phyloP scores from a whole-genome alignment of 495 filamentous ascomycete species.

The Daldinia decipiens region DNA sequence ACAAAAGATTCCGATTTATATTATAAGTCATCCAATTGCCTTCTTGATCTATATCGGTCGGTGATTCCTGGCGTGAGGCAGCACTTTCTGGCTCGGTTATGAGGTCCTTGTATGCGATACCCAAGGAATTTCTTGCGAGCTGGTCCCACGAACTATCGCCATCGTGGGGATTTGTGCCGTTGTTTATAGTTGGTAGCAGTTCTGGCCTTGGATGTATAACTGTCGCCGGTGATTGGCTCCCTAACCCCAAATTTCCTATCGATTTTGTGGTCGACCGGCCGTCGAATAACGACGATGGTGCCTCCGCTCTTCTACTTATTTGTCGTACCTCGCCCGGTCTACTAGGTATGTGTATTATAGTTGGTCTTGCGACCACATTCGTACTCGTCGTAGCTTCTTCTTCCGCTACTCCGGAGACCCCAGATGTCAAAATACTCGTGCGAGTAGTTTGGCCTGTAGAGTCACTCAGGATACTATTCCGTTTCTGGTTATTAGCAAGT shows the following conservation, averaged over 20 bases:
- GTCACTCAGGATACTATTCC: conserved; percentile 36
- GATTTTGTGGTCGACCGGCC: conserved; percentile 39
- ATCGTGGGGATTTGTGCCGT: conserved; percentile 5
- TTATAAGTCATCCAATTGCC: conserved; percentile 41
- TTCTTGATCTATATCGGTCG: conserved; percentile 7
- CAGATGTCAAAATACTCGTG: conserved; percentile 47
- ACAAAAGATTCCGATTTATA: conserved; percentile 28
- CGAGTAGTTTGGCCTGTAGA: conserved; percentile 41
- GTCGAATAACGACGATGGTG: conserved; percentile 38
- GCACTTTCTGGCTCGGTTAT: conserved; percentile 25
- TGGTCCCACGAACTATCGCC: conserved; percentile 40
- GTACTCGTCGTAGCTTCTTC: conserved; percentile 45
- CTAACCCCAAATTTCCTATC: conserved; percentile 36
- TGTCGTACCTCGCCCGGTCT: conserved; percentile 43
- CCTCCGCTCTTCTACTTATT: conserved; percentile 37
- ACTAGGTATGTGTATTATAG: conserved; percentile 49
- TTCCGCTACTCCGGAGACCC: conserved; percentile 38
- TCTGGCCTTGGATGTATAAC: conserved; percentile 13
- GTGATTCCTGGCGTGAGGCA: conserved; percentile 8
- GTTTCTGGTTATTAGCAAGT: conserved; percentile 20
- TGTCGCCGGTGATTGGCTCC: conserved; percentile 5
- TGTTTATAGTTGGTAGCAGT: conserved; percentile 16
- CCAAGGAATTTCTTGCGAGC: conserved; percentile 43
- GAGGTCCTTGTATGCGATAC: conserved; percentile 51
- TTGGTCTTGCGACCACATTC: conserved; percentile 45